Conservation (phyloP, 331 rosid species). For the Quercus lobata region DNA sequence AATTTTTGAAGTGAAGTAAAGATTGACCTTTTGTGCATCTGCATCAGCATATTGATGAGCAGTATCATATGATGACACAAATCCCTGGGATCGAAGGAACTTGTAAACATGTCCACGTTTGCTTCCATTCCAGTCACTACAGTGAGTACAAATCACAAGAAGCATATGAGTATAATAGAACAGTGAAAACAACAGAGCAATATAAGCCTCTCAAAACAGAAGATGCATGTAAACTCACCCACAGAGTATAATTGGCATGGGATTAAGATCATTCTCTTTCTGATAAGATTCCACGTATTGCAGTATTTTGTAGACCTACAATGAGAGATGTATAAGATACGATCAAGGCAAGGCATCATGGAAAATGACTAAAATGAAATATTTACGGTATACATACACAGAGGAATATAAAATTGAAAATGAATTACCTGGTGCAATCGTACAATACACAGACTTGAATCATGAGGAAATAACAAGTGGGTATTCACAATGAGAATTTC, state of each 20-base stretch:
- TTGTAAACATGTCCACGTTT: constrained; percentile 97
- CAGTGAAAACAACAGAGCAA: not conserved
- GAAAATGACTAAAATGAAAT: not conserved
- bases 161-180: not conserved
- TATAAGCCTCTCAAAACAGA: not conserved
- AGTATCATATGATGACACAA: constrained; percentile 87
- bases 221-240: constrained; percentile 47
- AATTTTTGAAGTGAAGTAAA: not conserved
- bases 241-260: constrained; percentile 88
- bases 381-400: not conserved
- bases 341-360: not conserved
- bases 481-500: constrained; percentile 92
- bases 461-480: constrained; percentile 94
- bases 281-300: constrained; percentile 88
- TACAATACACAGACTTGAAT: constrained; percentile 78
- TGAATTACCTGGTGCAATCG: constrained; percentile 69
- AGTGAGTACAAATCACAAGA: constrained; percentile 4
- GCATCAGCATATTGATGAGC: constrained; percentile 92
- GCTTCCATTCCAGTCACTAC: constrained; percentile 99
- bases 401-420: not conserved
- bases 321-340: not conserved
- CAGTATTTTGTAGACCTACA: constrained; percentile 80
- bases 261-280: constrained; percentile 75
- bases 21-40: constrained; percentile 79
- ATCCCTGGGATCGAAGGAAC: constrained; percentile 92